Evolutionary conservation across 129 eudicot genomes (phyloP).

Genomic region (Smallanthus sonchifolius): DNA sequence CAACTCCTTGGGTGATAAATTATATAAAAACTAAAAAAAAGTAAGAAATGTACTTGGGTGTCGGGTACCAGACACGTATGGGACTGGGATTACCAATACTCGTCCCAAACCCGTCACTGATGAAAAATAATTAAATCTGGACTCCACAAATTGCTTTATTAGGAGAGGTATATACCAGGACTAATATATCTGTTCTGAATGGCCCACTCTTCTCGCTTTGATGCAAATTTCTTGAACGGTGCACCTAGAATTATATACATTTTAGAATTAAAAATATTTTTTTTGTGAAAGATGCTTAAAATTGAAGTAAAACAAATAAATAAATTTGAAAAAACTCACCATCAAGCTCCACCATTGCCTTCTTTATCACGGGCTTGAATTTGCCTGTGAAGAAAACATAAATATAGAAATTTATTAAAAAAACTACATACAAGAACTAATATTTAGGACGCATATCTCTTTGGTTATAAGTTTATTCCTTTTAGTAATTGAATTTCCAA

Average conservation of each 20-base stretch:
- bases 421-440: not conserved
- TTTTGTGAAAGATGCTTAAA: not conserved
- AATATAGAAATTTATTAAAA: not conserved
- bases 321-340: constrained; percentile 38
- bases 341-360: constrained; percentile 99
- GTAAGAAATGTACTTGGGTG: too few species aligned
- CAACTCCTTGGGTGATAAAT: too few species aligned
- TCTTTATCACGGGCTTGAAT: constrained; percentile 96
- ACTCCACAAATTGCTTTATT: not conserved
- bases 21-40: too few species aligned
- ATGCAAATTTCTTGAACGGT: constrained; percentile 84
- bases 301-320: not conserved
- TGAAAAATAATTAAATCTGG: not conserved
- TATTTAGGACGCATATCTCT: not conserved
- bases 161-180: constrained; percentile 56
- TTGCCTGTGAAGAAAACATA: constrained; percentile 51
- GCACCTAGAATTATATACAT: constrained; percentile 53
- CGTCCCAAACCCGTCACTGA: too few species aligned
- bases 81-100: too few species aligned
- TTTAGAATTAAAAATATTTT: not conserved
- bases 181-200: constrained; percentile 71
- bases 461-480: not conserved
- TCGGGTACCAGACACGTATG: too few species aligned
- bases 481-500: not conserved
- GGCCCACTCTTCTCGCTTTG: constrained; percentile 90